Conservation (phyloP, 75 land plant species). For the Adiantum capillusveneris region DNA sequence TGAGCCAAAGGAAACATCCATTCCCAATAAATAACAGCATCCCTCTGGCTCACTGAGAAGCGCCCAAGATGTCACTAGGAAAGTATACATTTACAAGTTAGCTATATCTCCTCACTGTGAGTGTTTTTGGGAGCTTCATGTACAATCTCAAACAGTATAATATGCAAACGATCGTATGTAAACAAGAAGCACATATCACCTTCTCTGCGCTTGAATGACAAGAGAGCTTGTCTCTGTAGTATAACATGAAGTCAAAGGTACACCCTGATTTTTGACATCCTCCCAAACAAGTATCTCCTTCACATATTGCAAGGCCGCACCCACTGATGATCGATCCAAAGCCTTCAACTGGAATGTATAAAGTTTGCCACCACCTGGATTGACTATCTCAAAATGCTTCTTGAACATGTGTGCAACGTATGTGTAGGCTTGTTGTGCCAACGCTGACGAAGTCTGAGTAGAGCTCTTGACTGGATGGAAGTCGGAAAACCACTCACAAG, state of each 20-base stretch:
- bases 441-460: constrained; percentile 33
- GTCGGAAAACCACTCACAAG: constrained; percentile 77
- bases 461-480: constrained; percentile 59
- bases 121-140: no score
- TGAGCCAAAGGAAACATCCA: no score
- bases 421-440: constrained; percentile 65
- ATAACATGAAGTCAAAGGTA: background rate
- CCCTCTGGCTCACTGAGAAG: no score
- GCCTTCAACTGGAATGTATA: constrained; percentile 30
- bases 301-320: constrained; percentile 26
- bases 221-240: no score
- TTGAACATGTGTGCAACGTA: constrained; percentile 37
- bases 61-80: no score
- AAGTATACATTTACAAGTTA: no score
- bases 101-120: no score
- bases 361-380: constrained; percentile 13
- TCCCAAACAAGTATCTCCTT: constrained; percentile 26
- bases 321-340: constrained; percentile 13
- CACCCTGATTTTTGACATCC: constrained; percentile 1
- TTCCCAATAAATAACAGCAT: no score
- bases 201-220: no score
- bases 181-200: no score
- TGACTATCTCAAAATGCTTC: constrained; percentile 16
- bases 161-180: no score
- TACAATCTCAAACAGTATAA: no score